These are phyloP conservation scores for Prinsepia uniflora DNA, from an alignment of 306 rosid genomes.

Conservation along the genomic window DNA sequence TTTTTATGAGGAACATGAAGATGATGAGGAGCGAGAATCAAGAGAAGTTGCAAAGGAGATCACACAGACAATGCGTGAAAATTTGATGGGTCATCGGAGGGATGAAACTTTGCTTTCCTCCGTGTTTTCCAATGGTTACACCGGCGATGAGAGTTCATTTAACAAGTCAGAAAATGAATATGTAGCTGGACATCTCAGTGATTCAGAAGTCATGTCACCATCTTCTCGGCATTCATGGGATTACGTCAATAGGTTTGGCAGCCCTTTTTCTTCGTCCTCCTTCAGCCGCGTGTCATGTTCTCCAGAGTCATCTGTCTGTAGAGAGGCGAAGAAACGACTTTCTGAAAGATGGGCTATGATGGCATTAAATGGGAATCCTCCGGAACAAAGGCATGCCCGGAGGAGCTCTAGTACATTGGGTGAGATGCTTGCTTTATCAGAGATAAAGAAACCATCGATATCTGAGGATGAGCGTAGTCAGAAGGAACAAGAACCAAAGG, in stretches of 20 bases:
- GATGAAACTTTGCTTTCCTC: slow-evolving; percentile 62
- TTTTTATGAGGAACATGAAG: slow-evolving; percentile 42
- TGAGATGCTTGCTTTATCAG: slow-evolving; percentile 88
- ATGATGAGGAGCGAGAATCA: slow-evolving; percentile 46
- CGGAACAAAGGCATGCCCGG: slow-evolving; percentile 48
- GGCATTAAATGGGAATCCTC: slow-evolving; percentile 51
- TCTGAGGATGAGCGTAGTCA: slow-evolving; percentile 34
- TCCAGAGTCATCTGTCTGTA: slow-evolving; percentile 85
- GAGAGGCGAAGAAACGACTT: slow-evolving; percentile 90
- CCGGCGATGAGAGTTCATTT: slow-evolving; percentile 79
- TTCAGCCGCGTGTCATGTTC: slow-evolving; percentile 71
- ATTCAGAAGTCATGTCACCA: slow-evolving; percentile 66
- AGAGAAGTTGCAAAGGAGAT: slow-evolving; percentile 48
- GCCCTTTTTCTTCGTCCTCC: slow-evolving; percentile 71
- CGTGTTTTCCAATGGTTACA: slow-evolving; percentile 68
- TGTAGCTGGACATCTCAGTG: slow-evolving; percentile 65
- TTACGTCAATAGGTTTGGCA: slow-evolving; percentile 46
- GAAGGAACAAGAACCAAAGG: slow-evolving; percentile 49
- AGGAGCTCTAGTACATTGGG: slow-evolving; percentile 82
- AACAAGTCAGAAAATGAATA: slow-evolving; percentile 65
- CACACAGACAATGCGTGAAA: slow-evolving; percentile 48
- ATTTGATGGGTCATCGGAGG: slow-evolving; percentile 47
- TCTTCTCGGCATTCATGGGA: slow-evolving; percentile 88
- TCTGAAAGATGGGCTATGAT: slow-evolving; percentile 92
- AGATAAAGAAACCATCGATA: slow-evolving; percentile 47